Evolutionary conservation across 2,329 filamentous ascomycete genomes (phyloP), one percentile per base, ranked within the genome.

Genomic region (Alternaria panax): DNA sequence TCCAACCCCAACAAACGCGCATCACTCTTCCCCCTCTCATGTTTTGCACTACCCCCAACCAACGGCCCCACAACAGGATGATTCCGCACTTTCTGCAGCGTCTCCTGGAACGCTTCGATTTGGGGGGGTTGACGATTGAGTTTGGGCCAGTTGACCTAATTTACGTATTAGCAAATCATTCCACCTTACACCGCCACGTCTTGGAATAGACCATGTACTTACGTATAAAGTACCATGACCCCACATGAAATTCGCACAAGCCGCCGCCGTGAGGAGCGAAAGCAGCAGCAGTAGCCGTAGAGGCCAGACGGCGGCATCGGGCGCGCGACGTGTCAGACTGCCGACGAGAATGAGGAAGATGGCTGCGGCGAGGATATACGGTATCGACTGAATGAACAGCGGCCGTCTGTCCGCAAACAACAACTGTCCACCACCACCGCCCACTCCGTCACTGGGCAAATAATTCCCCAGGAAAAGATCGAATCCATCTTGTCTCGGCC

Each of bases 121-220:
- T 92, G 93, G 80, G 91, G 96, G 2, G 92, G 88, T 16, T 92
- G 89, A 11, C 93, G 93, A 78, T 96, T 96, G 47, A 99, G 87
- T 76, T 96, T 97, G 9, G 95, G 95, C 95, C 96, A 99, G 80
- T 97, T 98, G 68, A 97, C 93, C 93, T 97, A 51, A 36, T 16
- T 36, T 86, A 98, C 95, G 74, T 95, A 99, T 70, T n/a, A n/a
- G n/a, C n/a, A n/a, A n/a, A n/a, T n/a, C n/a, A n/a, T n/a, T n/a
- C n/a, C n/a, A n/a, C n/a, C n/a, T n/a, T n/a, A n/a, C n/a, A n/a
- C n/a, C n/a, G n/a, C n/a, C n/a, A n/a, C n/a, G n/a, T n/a, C n/a
- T n/a, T n/a, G n/a, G n/a, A n/a, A n/a, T n/a, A n/a, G n/a, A n/a
- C n/a, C n/a, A n/a, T n/a, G n/a, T n/a, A 36, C 32, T 36, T 86